Percentiles rank a stretch among this genome's conserved stretches.
phyloP scores from a whole-genome alignment of 768 basidiomycete species.

The Auriculariales sp. region DNA sequence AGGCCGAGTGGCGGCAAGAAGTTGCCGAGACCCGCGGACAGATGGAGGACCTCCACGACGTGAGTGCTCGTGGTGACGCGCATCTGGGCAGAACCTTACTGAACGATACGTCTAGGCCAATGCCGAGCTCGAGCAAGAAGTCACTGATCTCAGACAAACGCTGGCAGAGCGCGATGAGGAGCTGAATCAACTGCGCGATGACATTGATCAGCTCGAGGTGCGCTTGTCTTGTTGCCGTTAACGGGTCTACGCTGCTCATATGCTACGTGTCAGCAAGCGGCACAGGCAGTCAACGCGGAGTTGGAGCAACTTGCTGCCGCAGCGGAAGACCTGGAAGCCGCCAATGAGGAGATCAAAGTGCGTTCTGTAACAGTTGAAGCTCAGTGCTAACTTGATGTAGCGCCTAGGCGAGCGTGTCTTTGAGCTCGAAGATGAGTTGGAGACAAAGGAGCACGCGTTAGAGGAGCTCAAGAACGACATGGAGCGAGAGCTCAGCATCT shows the following conservation, averaged over 20 bases:
- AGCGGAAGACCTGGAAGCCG: slow-evolving; percentile 65
- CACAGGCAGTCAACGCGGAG: slow-evolving; percentile 24
- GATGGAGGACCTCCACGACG: slow-evolving; percentile 66
- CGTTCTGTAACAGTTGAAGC: too few species aligned
- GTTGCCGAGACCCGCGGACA: slow-evolving; percentile 68
- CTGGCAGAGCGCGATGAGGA: slow-evolving; percentile 61
- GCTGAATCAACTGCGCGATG: slow-evolving; percentile 56
- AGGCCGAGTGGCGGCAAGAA: slow-evolving; percentile 80
- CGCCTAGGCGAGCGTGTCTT: slow-evolving; percentile 66
- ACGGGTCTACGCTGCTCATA: slow-evolving; percentile 65
- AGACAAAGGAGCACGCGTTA: slow-evolving; percentile 51
- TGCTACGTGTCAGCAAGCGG: too few species aligned
- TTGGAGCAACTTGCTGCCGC: slow-evolving; percentile 65
- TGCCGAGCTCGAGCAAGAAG: neutral
- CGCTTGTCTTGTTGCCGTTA: slow-evolving; percentile 52
- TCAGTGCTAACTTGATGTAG: too few species aligned
- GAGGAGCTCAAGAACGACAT: slow-evolving; percentile 68
- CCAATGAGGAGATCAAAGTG: slow-evolving; percentile 72
- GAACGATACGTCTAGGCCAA: too few species aligned
- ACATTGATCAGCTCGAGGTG: slow-evolving; percentile 61
- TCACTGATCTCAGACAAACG: slow-evolving; percentile 10
- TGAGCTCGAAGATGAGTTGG: slow-evolving; percentile 71
- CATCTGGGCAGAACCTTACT: too few species aligned
- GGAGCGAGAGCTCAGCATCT: slow-evolving; percentile 50
- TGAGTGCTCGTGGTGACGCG: slow-evolving; percentile 25